Conservation (phyloP, 2,329 filamentous ascomycete species). For the Plenodomus biglobosus region DNA sequence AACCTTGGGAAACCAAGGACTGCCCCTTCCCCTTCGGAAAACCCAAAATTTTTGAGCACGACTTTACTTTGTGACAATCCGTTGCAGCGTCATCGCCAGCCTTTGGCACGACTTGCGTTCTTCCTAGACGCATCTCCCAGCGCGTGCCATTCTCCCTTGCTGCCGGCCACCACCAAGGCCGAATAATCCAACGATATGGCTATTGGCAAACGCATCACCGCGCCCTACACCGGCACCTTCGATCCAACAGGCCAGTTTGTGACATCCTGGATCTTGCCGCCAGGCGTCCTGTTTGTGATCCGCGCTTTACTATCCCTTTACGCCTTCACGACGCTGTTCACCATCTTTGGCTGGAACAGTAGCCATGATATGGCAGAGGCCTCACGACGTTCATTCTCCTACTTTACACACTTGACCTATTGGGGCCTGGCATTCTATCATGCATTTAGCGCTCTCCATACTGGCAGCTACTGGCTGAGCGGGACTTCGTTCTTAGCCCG, state of each 20-base stretch:
- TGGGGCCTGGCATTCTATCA: constrained; percentile 84
- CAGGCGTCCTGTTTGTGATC: constrained; percentile 60
- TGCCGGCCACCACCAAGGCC: not conserved
- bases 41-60: constrained; percentile 10
- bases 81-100: constrained; percentile 9
- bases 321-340: constrained; percentile 68
- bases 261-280: constrained; percentile 79
- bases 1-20: too few relatives aligned
- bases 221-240: constrained; percentile 36
- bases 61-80: constrained; percentile 8
- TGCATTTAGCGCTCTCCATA: constrained; percentile 67
- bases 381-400: constrained; percentile 65
- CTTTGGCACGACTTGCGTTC: not conserved
- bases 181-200: constrained; percentile 24
- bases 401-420: constrained; percentile 80
- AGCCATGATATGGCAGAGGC: constrained; percentile 52
- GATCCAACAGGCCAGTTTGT: constrained; percentile 65
- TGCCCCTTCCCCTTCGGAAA: too few relatives aligned
- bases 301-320: constrained; percentile 62
- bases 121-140: not conserved
- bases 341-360: constrained; percentile 67
- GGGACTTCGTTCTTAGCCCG: constrained; percentile 41
- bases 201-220: constrained; percentile 23
- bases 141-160: too few relatives aligned
- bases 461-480: constrained; percentile 60